A percentile compares a stretch with the other conserved stretches of the same genome.
These are phyloP conservation scores for Cryomyces minteri DNA, from an alignment of 495 filamentous ascomycete genomes.

Conservation along the genomic window DNA sequence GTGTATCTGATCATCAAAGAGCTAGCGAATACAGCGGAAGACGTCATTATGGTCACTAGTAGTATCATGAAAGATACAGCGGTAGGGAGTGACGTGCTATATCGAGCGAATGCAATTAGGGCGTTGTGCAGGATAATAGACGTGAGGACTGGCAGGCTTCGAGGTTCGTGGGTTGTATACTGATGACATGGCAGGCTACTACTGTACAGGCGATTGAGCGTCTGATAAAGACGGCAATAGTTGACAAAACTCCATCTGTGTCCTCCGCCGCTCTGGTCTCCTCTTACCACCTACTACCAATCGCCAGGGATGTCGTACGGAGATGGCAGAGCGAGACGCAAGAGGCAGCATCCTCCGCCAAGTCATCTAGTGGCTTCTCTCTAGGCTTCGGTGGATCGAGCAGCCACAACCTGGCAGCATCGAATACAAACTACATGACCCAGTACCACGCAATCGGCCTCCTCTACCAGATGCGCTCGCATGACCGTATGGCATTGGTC, in stretches of 20 bases:
- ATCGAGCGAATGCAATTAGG: slow-evolving; percentile 90
- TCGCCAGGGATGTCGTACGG: slow-evolving; percentile 84
- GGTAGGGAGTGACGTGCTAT: slow-evolving; percentile 86
- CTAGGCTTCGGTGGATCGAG: slow-evolving; percentile 67
- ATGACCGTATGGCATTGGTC: slow-evolving; percentile 96
- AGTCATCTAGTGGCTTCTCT: slow-evolving; percentile 74
- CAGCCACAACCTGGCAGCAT: slow-evolving; percentile 43
- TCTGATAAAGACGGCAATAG: slow-evolving; percentile 97
- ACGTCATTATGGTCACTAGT: slow-evolving; percentile 98
- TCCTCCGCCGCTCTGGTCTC: slow-evolving; percentile 94
- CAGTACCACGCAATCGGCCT: slow-evolving; percentile 98
- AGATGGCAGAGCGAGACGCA: slow-evolving; percentile 99
- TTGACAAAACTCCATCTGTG: slow-evolving; percentile 96
- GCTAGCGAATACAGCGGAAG: slow-evolving; percentile 85
- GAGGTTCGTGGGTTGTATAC: not conserved
- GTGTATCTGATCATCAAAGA: slow-evolving; percentile 97
- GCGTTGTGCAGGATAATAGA: slow-evolving; percentile 95
- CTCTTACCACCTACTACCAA: slow-evolving; percentile 93
- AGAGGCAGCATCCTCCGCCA: slow-evolving; percentile 79
- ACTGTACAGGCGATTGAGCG: slow-evolving; percentile 97
- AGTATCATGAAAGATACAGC: slow-evolving; percentile 99
- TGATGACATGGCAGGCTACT: slow-evolving; percentile 42
- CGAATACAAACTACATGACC: slow-evolving; percentile 78
- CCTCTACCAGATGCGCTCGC: slow-evolving; percentile 91
- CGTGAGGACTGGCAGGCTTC: slow-evolving; percentile 30